Percentiles rank a stretch among this genome's conserved stretches.
Conservation (phyloP, 306 rosid genomes). For the Trichosanthes truncata region DNA sequence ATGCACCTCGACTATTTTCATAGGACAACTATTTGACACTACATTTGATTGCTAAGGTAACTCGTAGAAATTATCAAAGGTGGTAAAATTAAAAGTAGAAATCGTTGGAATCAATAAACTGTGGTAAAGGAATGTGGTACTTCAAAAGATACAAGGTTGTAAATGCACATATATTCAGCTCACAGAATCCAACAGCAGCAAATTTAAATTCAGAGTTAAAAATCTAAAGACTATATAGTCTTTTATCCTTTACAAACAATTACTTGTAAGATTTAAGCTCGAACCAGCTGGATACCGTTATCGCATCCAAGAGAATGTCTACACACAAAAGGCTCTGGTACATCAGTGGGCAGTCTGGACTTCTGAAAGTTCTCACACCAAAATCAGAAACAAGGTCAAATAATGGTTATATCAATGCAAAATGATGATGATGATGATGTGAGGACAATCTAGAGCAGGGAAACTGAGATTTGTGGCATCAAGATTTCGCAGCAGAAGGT, state of each 20-base stretch:
- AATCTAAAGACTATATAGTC: background rate
- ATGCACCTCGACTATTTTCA: too few relatives aligned
- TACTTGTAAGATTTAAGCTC: background rate
- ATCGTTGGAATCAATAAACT: background rate
- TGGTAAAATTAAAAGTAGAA: background rate
- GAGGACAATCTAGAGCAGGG: background rate
- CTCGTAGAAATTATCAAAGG: background rate
- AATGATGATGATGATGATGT: background rate
- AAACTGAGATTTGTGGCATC: background rate
- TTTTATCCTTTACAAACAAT: background rate
- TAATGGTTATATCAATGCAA: background rate
- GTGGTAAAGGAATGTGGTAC: too few relatives aligned
- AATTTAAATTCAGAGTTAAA: background rate
- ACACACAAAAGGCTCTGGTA: background rate
- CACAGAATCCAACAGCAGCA: background rate
- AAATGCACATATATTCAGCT: background rate
- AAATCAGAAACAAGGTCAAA: background rate
- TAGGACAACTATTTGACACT: too few relatives aligned
- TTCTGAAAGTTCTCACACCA: background rate
- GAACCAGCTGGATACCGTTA: background rate
- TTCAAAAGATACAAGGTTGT: too few relatives aligned
- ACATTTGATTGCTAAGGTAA: too few relatives aligned
- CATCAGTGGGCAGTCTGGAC: background rate
- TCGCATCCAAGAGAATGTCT: background rate
- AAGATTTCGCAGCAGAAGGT: background rate